phyloP scores from a whole-genome alignment of 2,329 filamentous ascomycete genomes.

The Metarhizium humberi region DNA sequence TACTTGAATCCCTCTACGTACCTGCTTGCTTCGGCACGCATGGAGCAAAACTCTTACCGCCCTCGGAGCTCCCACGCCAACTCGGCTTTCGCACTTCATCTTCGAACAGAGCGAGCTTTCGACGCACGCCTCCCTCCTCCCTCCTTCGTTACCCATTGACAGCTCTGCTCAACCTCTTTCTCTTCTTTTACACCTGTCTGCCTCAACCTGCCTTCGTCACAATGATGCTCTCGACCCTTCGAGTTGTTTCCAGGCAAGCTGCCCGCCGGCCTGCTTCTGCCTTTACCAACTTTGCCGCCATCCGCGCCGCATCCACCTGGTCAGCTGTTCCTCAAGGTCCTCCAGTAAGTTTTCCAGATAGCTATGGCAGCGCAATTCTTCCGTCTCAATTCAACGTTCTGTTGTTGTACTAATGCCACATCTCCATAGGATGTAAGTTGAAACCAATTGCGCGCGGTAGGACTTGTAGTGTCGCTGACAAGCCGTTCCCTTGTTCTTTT shows the following conservation, averaged over 20 bases:
- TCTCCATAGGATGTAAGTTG: conserved; percentile 11
- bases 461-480: neutral
- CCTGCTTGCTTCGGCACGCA: neutral
- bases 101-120: neutral
- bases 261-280: conserved; percentile 30
- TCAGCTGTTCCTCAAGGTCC: conserved; percentile 86
- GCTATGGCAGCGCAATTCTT: neutral
- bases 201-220: neutral
- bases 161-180: conserved; percentile 1
- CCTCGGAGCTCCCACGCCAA: neutral
- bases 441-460: neutral
- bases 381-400: neutral
- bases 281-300: conserved; percentile 24
- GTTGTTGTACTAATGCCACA: neutral
- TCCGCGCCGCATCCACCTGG: conserved; percentile 70
- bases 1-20: too few species aligned
- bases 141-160: neutral
- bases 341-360: conserved; percentile 58
- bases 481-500: neutral
- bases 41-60: neutral
- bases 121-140: neutral
- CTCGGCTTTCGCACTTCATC: neutral
- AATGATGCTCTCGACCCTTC: conserved; percentile 51
- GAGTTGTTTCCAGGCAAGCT: conserved; percentile 42
- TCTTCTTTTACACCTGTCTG: neutral